These are phyloP conservation scores for Linnemannia hyalina DNA, from an alignment of 192 early-diverging fungal species.

Conservation along the genomic window DNA sequence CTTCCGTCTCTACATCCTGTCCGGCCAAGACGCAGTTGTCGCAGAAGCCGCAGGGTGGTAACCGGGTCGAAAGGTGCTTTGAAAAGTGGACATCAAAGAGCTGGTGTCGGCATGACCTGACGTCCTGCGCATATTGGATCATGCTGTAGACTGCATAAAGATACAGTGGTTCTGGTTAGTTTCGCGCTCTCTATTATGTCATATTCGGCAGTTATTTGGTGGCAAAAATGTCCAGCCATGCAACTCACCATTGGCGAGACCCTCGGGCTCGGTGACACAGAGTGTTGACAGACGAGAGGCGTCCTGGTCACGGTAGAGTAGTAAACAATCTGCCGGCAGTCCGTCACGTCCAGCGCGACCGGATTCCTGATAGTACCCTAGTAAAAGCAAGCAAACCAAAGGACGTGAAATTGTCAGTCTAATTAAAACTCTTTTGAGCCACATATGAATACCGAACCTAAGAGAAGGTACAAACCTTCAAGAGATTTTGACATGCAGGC, in stretches of 20 bases:
- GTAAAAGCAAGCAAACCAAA: not conserved
- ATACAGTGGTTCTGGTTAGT: not conserved
- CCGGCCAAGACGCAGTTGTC: slow-evolving; percentile 61
- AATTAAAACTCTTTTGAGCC: not conserved
- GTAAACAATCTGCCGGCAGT: slow-evolving; percentile 71
- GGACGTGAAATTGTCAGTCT: not conserved
- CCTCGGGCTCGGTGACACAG: slow-evolving; percentile 71
- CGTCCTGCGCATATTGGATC: slow-evolving; percentile 74
- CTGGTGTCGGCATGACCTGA: slow-evolving; percentile 70
- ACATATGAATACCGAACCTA: not conserved
- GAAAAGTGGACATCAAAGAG: slow-evolving; percentile 71
- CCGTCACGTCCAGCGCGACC: slow-evolving; percentile 84
- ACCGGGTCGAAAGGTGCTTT: slow-evolving; percentile 39
- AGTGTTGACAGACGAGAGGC: slow-evolving; percentile 71
- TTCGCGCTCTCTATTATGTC: not conserved
- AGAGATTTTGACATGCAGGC: slow-evolving; percentile 75
- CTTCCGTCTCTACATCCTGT: slow-evolving; percentile 51
- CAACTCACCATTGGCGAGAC: slow-evolving; percentile 62
- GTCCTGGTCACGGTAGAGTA: slow-evolving; percentile 77
- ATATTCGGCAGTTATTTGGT: not conserved
- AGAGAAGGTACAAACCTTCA: slow-evolving; percentile 37
- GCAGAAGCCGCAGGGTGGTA: slow-evolving; percentile 55
- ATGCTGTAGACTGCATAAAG: slow-evolving; percentile 63
- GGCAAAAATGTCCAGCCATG: not conserved
- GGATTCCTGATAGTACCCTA: slow-evolving; percentile 80